Evolutionary conservation across 225 moss, liverwort and hornwort genomes (phyloP).

Genomic region (Sphagnum contortum): DNA sequence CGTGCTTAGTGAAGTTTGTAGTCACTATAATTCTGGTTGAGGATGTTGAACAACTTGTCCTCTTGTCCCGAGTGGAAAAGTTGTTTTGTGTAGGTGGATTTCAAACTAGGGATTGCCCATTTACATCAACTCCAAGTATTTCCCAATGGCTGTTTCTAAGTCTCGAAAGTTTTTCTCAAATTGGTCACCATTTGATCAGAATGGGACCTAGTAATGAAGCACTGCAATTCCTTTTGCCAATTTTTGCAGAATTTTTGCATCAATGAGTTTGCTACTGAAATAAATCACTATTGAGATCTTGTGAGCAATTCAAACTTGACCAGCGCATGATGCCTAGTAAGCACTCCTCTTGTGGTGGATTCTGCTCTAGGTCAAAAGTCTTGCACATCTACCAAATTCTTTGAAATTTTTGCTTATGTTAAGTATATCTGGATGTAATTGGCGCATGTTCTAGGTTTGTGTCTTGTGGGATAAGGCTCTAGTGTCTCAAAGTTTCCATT

Average conservation of each 20-base stretch:
- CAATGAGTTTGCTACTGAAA: slow-evolving; percentile 76
- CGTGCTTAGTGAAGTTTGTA: too few species aligned
- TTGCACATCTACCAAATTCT: too few species aligned
- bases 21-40: too few species aligned
- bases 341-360: too few species aligned
- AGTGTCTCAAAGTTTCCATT: too few species aligned
- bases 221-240: slow-evolving; percentile 67
- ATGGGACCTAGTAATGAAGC: slow-evolving; percentile 56
- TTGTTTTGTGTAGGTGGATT: slow-evolving; percentile 54
- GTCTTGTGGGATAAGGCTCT: too few species aligned
- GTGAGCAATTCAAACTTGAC: slow-evolving; percentile 95
- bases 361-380: too few species aligned
- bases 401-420: too few species aligned
- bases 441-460: too few species aligned
- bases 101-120: slow-evolving; percentile 88
- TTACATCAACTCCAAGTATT: slow-evolving; percentile 95
- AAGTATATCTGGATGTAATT: too few species aligned
- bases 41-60: too few species aligned
- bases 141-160: slow-evolving; percentile 62
- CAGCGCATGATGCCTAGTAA: slow-evolving; percentile 93
- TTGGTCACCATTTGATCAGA: slow-evolving; percentile 40
- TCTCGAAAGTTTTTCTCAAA: slow-evolving; percentile 79
- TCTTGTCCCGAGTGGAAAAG: too few species aligned
- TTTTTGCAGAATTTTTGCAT: slow-evolving; percentile 90
- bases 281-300: slow-evolving; percentile 78